Evolutionary conservation across 2,329 filamentous ascomycete genomes (phyloP).

Genomic region (Elsinoe ampelina): DNA sequence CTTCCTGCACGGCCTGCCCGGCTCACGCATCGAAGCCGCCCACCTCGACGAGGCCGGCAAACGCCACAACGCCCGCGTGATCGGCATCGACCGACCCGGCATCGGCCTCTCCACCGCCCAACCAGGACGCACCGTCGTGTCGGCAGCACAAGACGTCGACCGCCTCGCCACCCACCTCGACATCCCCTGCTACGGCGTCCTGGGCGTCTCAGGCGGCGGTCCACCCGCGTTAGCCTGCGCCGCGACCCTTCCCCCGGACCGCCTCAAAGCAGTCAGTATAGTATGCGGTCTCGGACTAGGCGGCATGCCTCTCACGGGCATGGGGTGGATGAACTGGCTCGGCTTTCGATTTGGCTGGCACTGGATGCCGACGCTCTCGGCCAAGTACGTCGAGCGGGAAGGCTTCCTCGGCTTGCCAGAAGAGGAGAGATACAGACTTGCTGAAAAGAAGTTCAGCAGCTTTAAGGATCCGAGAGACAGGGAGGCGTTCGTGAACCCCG

Average conservation of each 20-base stretch:
- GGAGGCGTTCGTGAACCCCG: not conserved
- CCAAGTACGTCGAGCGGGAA: not conserved
- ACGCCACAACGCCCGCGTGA: slow-evolving; percentile 31
- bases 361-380: not conserved
- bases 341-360: not conserved
- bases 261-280: slow-evolving; percentile 21
- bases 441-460: not conserved
- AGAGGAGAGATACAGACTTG: not conserved
- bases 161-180: slow-evolving; percentile 33
- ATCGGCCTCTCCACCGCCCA: slow-evolving; percentile 35
- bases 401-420: not conserved
- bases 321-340: slow-evolving; percentile 6
- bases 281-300: slow-evolving; percentile 21
- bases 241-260: slow-evolving; percentile 27
- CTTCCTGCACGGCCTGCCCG: slow-evolving; percentile 37
- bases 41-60: slow-evolving; percentile 27
- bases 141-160: slow-evolving; percentile 36
- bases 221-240: slow-evolving; percentile 42
- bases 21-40: slow-evolving; percentile 34
- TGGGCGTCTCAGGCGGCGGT: slow-evolving; percentile 40
- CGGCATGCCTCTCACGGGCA: slow-evolving; percentile 14
- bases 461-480: not conserved
- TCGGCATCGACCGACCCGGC: slow-evolving; percentile 36
- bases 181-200: slow-evolving; percentile 33
- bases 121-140: slow-evolving; percentile 29